These are phyloP conservation scores for Pichia sp. DNA, from an alignment of 1,139 yeast species.

Conservation along the genomic window DNA sequence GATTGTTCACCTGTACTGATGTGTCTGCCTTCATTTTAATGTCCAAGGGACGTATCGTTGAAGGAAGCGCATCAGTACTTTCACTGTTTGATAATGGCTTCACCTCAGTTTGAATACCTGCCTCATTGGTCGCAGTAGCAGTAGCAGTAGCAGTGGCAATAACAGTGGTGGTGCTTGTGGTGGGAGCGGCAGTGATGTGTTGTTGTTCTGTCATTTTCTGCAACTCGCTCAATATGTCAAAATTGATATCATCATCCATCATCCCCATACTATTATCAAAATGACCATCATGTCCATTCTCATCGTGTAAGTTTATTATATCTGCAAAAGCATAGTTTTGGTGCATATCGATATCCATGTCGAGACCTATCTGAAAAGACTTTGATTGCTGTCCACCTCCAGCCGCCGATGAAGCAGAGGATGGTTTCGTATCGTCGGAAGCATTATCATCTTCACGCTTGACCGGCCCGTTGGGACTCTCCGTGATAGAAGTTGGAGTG, in stretches of 20 bases:
- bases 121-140: not conserved
- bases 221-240: slow-evolving; percentile 17
- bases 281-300: not conserved
- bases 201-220: slow-evolving; percentile 7
- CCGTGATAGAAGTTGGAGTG: slow-evolving; percentile 13
- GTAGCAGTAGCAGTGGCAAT: not conserved
- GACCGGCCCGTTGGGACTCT: too few relatives aligned
- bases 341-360: slow-evolving; percentile 5
- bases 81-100: too few relatives aligned
- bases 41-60: slow-evolving; percentile 12
- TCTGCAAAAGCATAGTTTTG: slow-evolving; percentile 19
- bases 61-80: not conserved
- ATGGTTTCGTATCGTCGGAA: not conserved
- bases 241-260: slow-evolving; percentile 17
- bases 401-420: too few relatives aligned
- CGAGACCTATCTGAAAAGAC: slow-evolving; percentile 1
- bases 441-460: too few relatives aligned
- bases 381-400: too few relatives aligned
- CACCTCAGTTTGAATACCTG: too few relatives aligned
- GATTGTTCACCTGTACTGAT: slow-evolving; percentile 17
- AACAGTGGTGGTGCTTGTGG: too few relatives aligned
- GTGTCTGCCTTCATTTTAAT: slow-evolving; percentile 18
- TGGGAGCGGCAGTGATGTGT: too few relatives aligned
- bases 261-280: slow-evolving; percentile 15
- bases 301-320: slow-evolving; percentile 18